These are phyloP conservation scores for Scedosporium aurantiacum DNA, from an alignment of 2,329 filamentous ascomycete species.

Conservation along the genomic window DNA sequence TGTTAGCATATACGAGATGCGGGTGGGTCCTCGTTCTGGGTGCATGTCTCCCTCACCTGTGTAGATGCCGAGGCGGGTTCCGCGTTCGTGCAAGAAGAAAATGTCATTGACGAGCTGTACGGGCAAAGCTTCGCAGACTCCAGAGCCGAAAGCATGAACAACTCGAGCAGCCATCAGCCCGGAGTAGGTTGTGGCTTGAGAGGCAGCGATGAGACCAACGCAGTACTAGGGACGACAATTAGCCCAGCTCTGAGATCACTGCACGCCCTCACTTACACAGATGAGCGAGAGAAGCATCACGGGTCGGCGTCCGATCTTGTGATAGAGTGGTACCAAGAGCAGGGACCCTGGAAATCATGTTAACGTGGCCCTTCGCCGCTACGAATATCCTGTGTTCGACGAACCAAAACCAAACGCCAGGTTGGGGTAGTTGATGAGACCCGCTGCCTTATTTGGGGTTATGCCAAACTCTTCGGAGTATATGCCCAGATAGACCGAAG, in stretches of 20 bases:
- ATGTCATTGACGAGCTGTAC: conserved; percentile 35
- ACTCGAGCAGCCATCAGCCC: conserved; percentile 28
- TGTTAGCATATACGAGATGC: not conserved
- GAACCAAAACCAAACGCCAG: conserved; percentile 46
- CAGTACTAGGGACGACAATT: conserved; percentile 20
- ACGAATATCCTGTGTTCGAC: not conserved
- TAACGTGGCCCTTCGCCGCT: not conserved
- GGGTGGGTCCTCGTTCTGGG: no score
- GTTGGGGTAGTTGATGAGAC: conserved; percentile 48
- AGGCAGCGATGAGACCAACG: conserved; percentile 26
- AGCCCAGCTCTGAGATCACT: not conserved
- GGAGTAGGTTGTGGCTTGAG: conserved; percentile 22
- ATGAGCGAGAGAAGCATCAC: conserved; percentile 30
- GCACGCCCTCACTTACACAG: conserved; percentile 15
- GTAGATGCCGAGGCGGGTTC: conserved; percentile 48
- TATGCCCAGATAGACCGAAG: conserved; percentile 46
- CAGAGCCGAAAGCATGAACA: conserved; percentile 27
- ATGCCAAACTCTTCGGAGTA: conserved; percentile 41
- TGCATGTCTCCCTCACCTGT: conserved; percentile 26
- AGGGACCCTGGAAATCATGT: conserved; percentile 28
- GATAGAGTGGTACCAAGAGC: conserved; percentile 45
- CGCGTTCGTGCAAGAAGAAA: conserved; percentile 34
- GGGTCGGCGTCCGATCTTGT: conserved; percentile 33
- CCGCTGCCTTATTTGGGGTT: conserved; percentile 37
- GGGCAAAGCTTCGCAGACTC: conserved; percentile 32